These are phyloP conservation scores for Nitzschia palea DNA, from an alignment of 108 stramenopile species.

Conservation along the genomic window DNA sequence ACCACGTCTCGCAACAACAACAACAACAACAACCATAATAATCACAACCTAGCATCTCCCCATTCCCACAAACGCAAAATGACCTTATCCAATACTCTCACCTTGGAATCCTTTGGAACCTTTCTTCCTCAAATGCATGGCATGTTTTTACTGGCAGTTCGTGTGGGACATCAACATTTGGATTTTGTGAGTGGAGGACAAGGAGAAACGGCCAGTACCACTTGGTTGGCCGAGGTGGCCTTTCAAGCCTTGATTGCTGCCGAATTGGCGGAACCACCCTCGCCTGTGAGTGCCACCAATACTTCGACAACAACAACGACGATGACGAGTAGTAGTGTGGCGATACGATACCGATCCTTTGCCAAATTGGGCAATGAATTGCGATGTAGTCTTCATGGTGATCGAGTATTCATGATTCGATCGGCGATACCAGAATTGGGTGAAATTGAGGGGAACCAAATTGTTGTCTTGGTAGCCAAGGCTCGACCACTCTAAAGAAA, in stretches of 20 bases:
- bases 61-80: neutral
- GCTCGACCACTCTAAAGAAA: neutral
- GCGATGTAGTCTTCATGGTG: constrained; percentile 12
- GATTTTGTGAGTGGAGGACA: constrained; percentile 5
- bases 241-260: constrained; percentile 19
- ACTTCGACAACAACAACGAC: neutral
- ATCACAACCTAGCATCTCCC: no score
- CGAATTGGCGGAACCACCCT: neutral
- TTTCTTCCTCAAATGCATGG: constrained; percentile 1
- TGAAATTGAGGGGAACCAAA: constrained; percentile 1
- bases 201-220: constrained; percentile 18
- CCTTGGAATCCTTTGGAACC: constrained; percentile 10
- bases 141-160: constrained; percentile 1
- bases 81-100: neutral
- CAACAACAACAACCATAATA: no score
- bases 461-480: constrained; percentile 15
- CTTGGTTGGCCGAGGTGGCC: constrained; percentile 25
- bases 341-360: constrained; percentile 17
- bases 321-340: neutral
- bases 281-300: neutral
- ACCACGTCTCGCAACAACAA: no score
- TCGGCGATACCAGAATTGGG: neutral
- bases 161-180: constrained; percentile 29
- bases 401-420: neutral
- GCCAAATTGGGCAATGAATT: constrained; percentile 21